Evolutionary conservation across 441 rosid species (phyloP).

Genomic region (Omphalea diandra): DNA sequence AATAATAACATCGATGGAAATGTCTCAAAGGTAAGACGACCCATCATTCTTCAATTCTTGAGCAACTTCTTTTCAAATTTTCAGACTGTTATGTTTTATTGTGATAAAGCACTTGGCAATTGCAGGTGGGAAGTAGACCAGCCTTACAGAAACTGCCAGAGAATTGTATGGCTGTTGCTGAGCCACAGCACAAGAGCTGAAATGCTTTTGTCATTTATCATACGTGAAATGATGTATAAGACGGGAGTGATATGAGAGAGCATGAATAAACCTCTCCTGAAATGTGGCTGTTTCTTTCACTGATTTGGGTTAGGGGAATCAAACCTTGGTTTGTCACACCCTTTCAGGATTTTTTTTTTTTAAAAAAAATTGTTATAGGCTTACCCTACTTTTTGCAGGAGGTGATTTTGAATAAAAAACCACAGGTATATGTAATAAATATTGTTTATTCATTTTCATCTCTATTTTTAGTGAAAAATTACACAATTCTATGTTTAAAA

Average conservation of each 20-base stretch:
- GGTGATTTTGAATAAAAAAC: too few relatives aligned
- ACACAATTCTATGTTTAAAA: too few relatives aligned
- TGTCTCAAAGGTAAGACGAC: constrained; percentile 9
- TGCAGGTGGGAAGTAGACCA: constrained; percentile 27
- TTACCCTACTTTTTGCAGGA: too few relatives aligned
- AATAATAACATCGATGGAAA: constrained; percentile 11
- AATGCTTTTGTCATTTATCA: too few relatives aligned
- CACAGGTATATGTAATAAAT: too few relatives aligned
- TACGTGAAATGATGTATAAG: too few relatives aligned
- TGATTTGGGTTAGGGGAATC: neutral
- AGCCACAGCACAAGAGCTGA: constrained; percentile 24
- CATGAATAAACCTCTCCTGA: neutral
- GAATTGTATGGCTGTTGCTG: constrained; percentile 34
- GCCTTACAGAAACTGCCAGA: constrained; percentile 40
- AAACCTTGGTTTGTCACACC: constrained; percentile 11
- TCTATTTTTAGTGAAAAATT: too few relatives aligned
- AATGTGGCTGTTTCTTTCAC: neutral
- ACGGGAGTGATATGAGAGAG: neutral
- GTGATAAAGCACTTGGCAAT: neutral
- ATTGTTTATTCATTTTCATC: too few relatives aligned
- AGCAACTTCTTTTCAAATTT: neutral
- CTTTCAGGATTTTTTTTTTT: too few relatives aligned
- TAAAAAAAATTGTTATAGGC: too few relatives aligned
- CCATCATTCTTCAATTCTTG: neutral
- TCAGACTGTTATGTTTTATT: neutral